Evolutionary conservation across 2,329 filamentous ascomycete species (phyloP), one percentile per base, ranked within the genome.

Genomic region (Ophiocordyceps sinensis): DNA sequence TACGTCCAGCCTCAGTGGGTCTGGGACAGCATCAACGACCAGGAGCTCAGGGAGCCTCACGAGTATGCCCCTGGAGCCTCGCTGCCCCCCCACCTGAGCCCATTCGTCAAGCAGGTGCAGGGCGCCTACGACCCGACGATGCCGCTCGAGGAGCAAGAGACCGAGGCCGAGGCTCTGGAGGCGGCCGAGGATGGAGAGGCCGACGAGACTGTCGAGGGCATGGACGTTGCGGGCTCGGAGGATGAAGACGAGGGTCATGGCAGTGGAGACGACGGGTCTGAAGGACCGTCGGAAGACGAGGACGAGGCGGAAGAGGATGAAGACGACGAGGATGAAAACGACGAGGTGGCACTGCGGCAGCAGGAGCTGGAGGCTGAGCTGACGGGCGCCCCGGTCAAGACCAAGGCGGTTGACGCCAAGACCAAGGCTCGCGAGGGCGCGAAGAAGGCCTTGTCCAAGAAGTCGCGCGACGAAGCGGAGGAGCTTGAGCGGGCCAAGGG

Each of bases 1-100:
- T 98, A 98, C 52, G 67, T 98, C 42, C 91, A 98, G 66, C 91
- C 91, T 17, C 91, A 98, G 59, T 98, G 93, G 89, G 79, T 98
- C 4, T 98, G 91, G 91, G 91, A 98, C 57, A 89, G 85, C 53
- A 68, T 94, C 59, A 98, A 98, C 59, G 85, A 91, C 37, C 85
- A 86, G 47, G 86, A 89, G 61, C 67, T 98, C 42, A 79, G 95
- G 59, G 75, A 83, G 49, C 77, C 88, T 28, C 86, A 95, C 56
- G 64, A 88, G 30, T 98, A 98, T 55, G 85, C 82, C 1, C 91
- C 91, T 2, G 91, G 91, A 15, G 82, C 88, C 15, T 80, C 85
- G 50, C 70, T 98, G 28, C 91, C 91, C 19, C 91, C 91, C 12
- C 91, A 98, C 70, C 64, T 98, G 52, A 96, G 88, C 61, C 91